Evolutionary conservation across 768 basidiomycete species (phyloP).

Genomic region (Lactarius evosmus): DNA sequence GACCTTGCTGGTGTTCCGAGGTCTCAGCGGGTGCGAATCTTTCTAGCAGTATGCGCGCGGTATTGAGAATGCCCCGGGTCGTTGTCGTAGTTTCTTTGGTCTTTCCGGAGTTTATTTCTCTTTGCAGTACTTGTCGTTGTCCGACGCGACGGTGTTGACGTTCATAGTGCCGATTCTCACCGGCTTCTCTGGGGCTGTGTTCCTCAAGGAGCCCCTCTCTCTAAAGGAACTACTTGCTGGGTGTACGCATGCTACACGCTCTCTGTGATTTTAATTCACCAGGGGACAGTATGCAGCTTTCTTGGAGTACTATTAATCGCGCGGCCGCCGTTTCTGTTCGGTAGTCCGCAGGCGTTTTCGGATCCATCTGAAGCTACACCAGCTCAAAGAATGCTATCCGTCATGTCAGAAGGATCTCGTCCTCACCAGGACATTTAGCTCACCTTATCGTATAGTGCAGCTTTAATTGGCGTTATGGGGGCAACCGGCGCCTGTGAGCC

Average conservation of each 20-base stretch:
- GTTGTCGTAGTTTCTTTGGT: constrained; percentile 58
- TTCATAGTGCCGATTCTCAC: constrained; percentile 71
- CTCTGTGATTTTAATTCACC: neutral
- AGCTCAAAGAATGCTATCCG: constrained; percentile 51
- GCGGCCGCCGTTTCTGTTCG: constrained; percentile 72
- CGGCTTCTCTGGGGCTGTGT: constrained; percentile 56
- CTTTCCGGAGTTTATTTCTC: constrained; percentile 67
- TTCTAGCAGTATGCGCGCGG: neutral
- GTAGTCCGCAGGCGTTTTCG: constrained; percentile 29
- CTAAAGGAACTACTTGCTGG: constrained; percentile 55
- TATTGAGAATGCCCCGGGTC: neutral
- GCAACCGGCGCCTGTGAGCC: constrained; percentile 68
- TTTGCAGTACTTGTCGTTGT: constrained; percentile 69
- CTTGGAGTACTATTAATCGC: constrained; percentile 80
- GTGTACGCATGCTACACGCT: constrained; percentile 32
- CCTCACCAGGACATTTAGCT: neutral
- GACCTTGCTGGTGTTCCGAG: constrained; percentile 52
- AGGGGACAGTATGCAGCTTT: constrained; percentile 55
- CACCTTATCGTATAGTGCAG: constrained; percentile 41
- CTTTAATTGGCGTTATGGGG: constrained; percentile 63
- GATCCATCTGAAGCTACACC: constrained; percentile 26
- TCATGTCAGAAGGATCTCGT: constrained; percentile 42
- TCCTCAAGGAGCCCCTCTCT: constrained; percentile 59
- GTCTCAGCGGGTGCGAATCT: constrained; percentile 54
- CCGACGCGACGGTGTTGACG: constrained; percentile 72